phyloP scores from a whole-genome alignment of 768 basidiomycete species.

The Auricularia cornea region DNA sequence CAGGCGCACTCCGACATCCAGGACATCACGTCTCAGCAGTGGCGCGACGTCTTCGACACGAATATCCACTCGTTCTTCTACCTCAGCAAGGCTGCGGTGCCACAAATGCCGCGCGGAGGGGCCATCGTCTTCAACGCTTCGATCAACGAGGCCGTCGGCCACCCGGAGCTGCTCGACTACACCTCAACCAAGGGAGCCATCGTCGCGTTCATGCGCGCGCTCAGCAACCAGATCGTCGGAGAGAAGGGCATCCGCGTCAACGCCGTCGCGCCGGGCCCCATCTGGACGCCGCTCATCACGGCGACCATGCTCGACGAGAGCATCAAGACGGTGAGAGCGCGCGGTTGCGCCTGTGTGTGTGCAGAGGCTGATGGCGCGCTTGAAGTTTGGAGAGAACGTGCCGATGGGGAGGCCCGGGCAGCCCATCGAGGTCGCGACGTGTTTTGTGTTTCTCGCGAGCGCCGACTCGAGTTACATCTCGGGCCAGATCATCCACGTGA shows the following conservation, averaged over 20 bases:
- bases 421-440: slow-evolving; percentile 42
- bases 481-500: slow-evolving; percentile 18
- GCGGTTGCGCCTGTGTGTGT: background rate
- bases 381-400: slow-evolving; percentile 20
- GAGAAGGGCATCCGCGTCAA: slow-evolving; percentile 42
- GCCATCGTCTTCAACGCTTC: slow-evolving; percentile 39
- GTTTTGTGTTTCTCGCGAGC: slow-evolving; percentile 40
- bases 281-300: slow-evolving; percentile 40
- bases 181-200: slow-evolving; percentile 49
- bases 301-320: background rate
- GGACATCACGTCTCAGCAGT: slow-evolving; percentile 32
- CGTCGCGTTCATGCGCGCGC: slow-evolving; percentile 36
- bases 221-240: slow-evolving; percentile 44
- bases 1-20: slow-evolving; percentile 29
- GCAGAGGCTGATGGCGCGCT: background rate
- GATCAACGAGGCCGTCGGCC: slow-evolving; percentile 37
- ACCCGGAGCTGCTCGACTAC: slow-evolving; percentile 44
- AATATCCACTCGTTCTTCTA: slow-evolving; percentile 40
- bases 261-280: slow-evolving; percentile 34
- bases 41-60: slow-evolving; percentile 33
- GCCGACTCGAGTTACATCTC: slow-evolving; percentile 39
- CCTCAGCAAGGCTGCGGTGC: slow-evolving; percentile 37
- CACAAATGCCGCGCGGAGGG: slow-evolving; percentile 31
- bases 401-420: slow-evolving; percentile 44
- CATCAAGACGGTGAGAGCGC: background rate